Conservation (phyloP, 2,329 filamentous ascomycete genomes). For the Chrysoporthe austroafricana region DNA sequence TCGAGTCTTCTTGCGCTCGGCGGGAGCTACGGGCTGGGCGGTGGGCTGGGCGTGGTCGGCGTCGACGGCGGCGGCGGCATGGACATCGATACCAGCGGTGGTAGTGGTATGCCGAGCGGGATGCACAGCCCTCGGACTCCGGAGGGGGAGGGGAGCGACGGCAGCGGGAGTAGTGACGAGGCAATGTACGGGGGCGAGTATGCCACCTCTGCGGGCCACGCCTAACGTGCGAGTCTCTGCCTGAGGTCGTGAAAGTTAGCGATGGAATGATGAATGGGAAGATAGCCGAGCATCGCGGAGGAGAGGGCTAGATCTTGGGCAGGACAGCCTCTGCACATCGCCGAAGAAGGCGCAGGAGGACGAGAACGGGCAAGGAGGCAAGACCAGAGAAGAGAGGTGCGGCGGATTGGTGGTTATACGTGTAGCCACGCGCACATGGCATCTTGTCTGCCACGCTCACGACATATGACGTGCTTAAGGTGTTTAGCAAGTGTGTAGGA, state of each 20-base stretch:
- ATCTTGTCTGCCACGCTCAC: conserved; percentile 18
- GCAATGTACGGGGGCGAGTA: conserved; percentile 54
- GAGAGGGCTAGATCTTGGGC: neutral
- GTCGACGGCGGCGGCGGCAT: conserved; percentile 34
- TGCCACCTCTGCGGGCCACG: conserved; percentile 29
- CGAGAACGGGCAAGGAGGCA: neutral
- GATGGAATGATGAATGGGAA: neutral
- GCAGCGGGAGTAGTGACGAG: conserved; percentile 59
- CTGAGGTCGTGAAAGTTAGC: conserved; percentile 33
- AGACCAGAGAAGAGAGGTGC: neutral
- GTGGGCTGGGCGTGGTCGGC: conserved; percentile 30
- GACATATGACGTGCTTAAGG: conserved; percentile 30
- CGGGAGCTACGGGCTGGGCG: conserved; percentile 32
- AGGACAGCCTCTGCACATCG: too few species aligned
- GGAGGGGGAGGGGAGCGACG: conserved; percentile 35
- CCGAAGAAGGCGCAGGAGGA: neutral
- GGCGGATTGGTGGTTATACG: neutral
- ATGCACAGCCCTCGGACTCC: conserved; percentile 54
- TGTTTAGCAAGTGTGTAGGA: conserved; percentile 17
- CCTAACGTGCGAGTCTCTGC: neutral
- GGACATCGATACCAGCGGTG: conserved; percentile 41
- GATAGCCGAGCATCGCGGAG: neutral
- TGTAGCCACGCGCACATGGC: neutral
- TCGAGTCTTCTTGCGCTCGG: conserved; percentile 44
- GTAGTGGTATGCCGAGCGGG: conserved; percentile 50